Evolutionary conservation across 1,284 basidiomycete genomes (phyloP), one percentile per base, ranked within the genome.

Genomic region (Ustilago bromivora): DNA sequence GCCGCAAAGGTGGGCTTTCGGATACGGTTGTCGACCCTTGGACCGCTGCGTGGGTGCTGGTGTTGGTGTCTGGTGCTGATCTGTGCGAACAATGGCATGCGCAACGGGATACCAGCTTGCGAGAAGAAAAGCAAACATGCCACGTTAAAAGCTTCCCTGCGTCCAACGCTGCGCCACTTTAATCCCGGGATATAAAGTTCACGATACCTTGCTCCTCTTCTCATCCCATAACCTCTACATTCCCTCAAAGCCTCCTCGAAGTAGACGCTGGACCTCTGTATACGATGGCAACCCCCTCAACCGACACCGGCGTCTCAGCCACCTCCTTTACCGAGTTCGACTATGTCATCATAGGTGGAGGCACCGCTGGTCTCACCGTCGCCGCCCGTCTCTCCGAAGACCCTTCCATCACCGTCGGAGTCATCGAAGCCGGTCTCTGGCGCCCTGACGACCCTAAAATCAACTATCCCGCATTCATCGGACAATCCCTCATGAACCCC

Each of bases 381-480:
- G 80, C 80, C 8, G 70, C 76, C 0, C 63, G 76, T 17, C 73
- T 82, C 47, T 74, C 79, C 6, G 79, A 79, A 56, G 76, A 81
- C 46, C 57, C 71, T 32, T 60, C 63, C 13, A 61, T 82, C 58
- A 69, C 65, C 3, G 80, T 82, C 17, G 80, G 78, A 28, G 80
- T 82, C 36, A 73, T 82, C 61, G 79, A 81, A 51, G 79, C 79
- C 8, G 79, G 79, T 38, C 66, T 71, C 12, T 81, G 79, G 77
- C 73, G 77, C 7, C 73, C 77, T 36, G 55, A 79, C n/a, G 74
- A 76, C 35, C 66, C 73, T 32, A 74, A 80, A 61, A 78, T 78
- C 71, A 78, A 75, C 70, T 70, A 68, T 54, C 76, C 79, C 6
- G 72, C 70, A 17, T 73, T 78, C 58, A 80, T 78, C 38, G 76